Conservation (phyloP, 129 eudicot genomes). For the Tagetes patula region DNA sequence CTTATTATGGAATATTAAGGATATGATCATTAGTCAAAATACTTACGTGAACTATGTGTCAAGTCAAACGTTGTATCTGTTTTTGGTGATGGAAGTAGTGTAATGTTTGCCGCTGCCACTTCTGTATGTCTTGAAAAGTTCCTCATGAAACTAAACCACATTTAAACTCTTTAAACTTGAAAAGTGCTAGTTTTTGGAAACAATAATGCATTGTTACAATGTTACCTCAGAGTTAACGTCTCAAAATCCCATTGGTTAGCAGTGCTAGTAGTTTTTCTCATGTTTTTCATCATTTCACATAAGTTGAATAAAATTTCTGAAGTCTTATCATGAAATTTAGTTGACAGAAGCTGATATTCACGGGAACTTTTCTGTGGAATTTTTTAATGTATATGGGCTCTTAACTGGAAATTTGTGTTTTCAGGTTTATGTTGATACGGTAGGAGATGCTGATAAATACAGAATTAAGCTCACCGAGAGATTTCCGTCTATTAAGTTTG, state of each 20-base stretch:
- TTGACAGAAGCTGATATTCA: conserved; percentile 1
- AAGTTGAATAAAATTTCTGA: not conserved
- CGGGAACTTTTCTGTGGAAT: conserved; percentile 6
- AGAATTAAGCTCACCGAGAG: conserved; percentile 65
- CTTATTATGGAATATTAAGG: not conserved
- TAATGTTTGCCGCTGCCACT: not conserved
- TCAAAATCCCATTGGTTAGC: not conserved
- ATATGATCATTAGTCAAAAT: not conserved
- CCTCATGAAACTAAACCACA: not conserved
- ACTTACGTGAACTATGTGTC: not conserved
- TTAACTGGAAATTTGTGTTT: conserved; percentile 14
- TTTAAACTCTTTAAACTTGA: not conserved
- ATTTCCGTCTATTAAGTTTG: conserved; percentile 81
- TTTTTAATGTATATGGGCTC: conserved; percentile 7
- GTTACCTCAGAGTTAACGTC: not conserved
- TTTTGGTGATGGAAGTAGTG: not conserved
- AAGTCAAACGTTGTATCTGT: not conserved
- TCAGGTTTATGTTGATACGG: conserved; percentile 94
- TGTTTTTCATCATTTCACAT: not conserved
- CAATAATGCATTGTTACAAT: not conserved
- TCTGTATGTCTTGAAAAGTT: conserved; percentile 6
- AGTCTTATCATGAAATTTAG: conserved; percentile 7
- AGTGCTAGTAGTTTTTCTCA: not conserved
- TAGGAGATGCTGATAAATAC: conserved; percentile 93
- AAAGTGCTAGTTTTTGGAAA: conserved; percentile 2